Evolutionary conservation across 768 basidiomycete species (phyloP), one percentile per base, ranked within the genome.

Genomic region (Dacryopinax spathularia): DNA sequence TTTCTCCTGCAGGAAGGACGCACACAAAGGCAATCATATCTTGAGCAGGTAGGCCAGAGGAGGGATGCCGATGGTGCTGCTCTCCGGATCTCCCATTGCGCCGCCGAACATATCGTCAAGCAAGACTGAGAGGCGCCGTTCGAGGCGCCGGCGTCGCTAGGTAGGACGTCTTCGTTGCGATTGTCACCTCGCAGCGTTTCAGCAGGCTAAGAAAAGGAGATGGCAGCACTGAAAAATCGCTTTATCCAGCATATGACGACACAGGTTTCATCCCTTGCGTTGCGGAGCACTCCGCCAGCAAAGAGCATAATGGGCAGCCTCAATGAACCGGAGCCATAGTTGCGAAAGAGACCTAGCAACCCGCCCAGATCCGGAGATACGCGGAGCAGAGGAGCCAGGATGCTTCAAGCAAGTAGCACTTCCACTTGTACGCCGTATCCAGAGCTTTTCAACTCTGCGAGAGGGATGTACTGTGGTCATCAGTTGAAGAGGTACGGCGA

Each of bases 241-340:
- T 56, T 56, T 18, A 56, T 31, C 48, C 3, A 13, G 48, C 25
- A 56, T 56, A 56, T 56, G 48, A 56, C 29, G 48, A 56, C 48
- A 56, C 15, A 29, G 18, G 48, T 56, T 56, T 56, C 48, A 56
- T 56, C 48, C 48, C 48, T 56, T 56, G 48, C 15, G 48, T 56
- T 56, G 48, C 48, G 48, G 48, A 56, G 13, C 10, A 6, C 13
- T 29, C 48, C 20, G 48, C 48, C 48, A 56, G 48, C 48, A 56
- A 56, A 56, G 48, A 29, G 48, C 48, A 56, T 56, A 56, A 56
- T 56, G 48, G 48, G 20, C 48, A 56, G 5, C 48, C 48, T 56
- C 48, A 56, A 56, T 56, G 48, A 29, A 6, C 48, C 48, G 48
- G 48, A 56, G 48, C 48, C 48, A 56, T 56, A 25, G 25, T 56